Evolutionary conservation across 805 yeast species (phyloP).

Genomic region (Wickerhamomyces hampshirensis): DNA sequence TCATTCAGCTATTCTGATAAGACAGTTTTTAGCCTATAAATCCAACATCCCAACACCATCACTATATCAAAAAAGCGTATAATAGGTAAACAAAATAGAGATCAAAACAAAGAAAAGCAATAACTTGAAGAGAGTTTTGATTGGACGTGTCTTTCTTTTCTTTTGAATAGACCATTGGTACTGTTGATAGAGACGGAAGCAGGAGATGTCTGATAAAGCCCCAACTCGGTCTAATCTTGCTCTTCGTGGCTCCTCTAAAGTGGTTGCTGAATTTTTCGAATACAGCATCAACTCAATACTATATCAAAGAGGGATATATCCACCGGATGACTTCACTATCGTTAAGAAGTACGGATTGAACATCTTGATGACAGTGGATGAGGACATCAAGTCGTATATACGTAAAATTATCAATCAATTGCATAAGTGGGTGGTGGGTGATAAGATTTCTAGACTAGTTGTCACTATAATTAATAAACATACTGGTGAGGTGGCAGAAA

Average conservation of each 20-base stretch:
- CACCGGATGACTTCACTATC: conserved; percentile 75
- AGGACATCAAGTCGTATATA: conserved; percentile 69
- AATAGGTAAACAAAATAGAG: too few species aligned
- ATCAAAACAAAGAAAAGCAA: too few species aligned
- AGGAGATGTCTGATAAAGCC: conserved; percentile 1
- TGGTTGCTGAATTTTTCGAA: conserved; percentile 79
- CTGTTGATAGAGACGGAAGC: too few species aligned
- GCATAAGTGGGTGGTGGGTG: conserved; percentile 68
- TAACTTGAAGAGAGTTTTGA: too few species aligned
- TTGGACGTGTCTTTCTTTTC: too few species aligned
- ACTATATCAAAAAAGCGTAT: too few species aligned
- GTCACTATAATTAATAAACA: conserved; percentile 69
- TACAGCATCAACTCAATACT: conserved; percentile 76
- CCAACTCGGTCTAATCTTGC: conserved; percentile 36
- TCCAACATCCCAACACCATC: too few species aligned
- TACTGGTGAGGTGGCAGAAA: conserved; percentile 64
- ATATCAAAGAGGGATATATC: conserved; percentile 87
- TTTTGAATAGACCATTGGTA: too few species aligned
- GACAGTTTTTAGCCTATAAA: too few species aligned
- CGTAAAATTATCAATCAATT: conserved; percentile 63
- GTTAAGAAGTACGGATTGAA: conserved; percentile 78
- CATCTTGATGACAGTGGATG: conserved; percentile 66
- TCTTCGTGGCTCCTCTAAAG: conserved; percentile 68
- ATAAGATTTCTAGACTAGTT: conserved; percentile 61
- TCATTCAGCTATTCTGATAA: too few species aligned